phyloP scores from a whole-genome alignment of 2,329 filamentous ascomycete species.

The Fusarium redolens region DNA sequence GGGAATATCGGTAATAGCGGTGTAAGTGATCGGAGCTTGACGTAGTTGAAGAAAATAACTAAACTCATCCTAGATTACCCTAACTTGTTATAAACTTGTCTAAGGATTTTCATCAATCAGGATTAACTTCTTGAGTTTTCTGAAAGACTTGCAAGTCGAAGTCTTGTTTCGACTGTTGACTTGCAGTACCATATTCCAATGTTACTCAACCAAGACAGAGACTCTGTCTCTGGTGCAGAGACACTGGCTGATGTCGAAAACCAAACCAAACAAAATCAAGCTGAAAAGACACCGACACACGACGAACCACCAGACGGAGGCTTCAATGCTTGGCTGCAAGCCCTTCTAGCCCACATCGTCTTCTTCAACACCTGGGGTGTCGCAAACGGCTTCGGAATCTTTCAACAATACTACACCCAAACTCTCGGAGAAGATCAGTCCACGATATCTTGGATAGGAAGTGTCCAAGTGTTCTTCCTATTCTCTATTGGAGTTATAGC shows the following conservation, averaged over 20 bases:
- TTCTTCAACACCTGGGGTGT: slow-evolving; percentile 61
- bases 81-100: too few relatives aligned
- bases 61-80: neutral
- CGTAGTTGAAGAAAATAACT: neutral
- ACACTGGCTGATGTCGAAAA: slow-evolving; percentile 18
- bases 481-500: slow-evolving; percentile 56
- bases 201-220: neutral
- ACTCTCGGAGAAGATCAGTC: slow-evolving; percentile 49
- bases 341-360: slow-evolving; percentile 51
- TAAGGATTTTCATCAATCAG: neutral
- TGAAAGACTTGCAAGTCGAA: too few relatives aligned
- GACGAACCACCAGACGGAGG: slow-evolving; percentile 34
- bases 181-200: neutral
- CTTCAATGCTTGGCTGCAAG: slow-evolving; percentile 48
- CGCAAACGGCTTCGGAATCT: slow-evolving; percentile 58
- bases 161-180: too few relatives aligned
- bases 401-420: slow-evolving; percentile 58
- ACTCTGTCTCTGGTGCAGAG: neutral
- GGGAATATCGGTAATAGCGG: slow-evolving; percentile 4
- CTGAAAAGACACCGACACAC: neutral
- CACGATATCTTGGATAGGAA: slow-evolving; percentile 59
- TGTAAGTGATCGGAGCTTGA: neutral
- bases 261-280: neutral
- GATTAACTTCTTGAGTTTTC: too few relatives aligned
- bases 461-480: slow-evolving; percentile 57